Percentiles rank a stretch among this genome's conserved stretches.
phyloP scores from a whole-genome alignment of 2,329 filamentous ascomycete species.

The Hymenoscyphus occultus region DNA sequence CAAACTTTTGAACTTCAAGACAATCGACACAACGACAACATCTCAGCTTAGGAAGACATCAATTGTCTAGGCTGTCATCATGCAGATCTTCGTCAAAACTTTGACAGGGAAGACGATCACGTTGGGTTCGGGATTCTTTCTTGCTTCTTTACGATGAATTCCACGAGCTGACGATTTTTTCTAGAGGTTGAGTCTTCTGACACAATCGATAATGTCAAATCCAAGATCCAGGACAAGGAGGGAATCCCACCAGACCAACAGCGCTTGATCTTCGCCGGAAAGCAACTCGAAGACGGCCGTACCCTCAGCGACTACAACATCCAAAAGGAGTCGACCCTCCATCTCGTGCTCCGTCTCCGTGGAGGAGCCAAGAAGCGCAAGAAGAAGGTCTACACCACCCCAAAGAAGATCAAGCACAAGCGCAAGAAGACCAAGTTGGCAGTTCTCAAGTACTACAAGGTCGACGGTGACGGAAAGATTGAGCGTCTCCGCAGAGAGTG shows the following conservation, averaged over 20 bases:
- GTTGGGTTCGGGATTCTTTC: too few relatives aligned
- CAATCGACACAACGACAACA: background rate
- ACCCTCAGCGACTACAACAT: constrained; percentile 99
- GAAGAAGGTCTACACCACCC: constrained; percentile 99
- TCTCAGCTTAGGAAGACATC: constrained; percentile 35
- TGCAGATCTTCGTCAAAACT: constrained; percentile 65
- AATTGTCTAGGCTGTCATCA: constrained; percentile 34
- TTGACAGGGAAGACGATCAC: too few relatives aligned
- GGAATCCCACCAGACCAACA: constrained; percentile 99
- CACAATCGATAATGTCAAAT: constrained; percentile 99
- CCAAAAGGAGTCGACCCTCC: constrained; percentile 99
- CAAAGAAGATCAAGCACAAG: constrained; percentile 99
- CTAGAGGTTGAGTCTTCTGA: constrained; percentile 96
- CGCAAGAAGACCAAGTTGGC: constrained; percentile 99
- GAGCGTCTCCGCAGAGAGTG: constrained; percentile 99
- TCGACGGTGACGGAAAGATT: constrained; percentile 99
- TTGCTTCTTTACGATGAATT: too few relatives aligned
- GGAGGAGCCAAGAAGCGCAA: constrained; percentile 99
- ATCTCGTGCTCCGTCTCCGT: constrained; percentile 96
- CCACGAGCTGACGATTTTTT: too few relatives aligned
- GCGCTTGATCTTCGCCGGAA: constrained; percentile 99
- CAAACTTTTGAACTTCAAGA: constrained; percentile 1
- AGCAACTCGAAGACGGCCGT: constrained; percentile 99
- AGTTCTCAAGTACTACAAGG: constrained; percentile 99
- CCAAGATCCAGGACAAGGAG: constrained; percentile 98